Evolutionary conservation across 192 early-diverging fungal genomes (phyloP), one percentile per base, ranked within the genome.

Genomic region (Mortierella antarctica): DNA sequence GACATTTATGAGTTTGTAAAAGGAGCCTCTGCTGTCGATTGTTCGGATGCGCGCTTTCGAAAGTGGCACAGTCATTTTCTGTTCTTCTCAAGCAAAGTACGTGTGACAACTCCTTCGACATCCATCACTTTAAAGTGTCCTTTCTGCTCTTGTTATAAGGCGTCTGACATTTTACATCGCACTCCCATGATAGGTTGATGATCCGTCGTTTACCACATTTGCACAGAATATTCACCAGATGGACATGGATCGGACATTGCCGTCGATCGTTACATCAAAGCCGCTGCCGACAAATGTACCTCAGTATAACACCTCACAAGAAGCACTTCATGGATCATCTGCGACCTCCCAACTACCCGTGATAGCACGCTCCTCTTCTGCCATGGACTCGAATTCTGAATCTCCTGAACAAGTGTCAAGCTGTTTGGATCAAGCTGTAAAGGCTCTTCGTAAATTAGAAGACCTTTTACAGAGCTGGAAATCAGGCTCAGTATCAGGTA

Each of bases 81-180:
- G 0, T 82, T 81, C 50, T 53, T 84, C 48, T 59, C 84, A 2
- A 47, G 62, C 47, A 89, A 89, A 83, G 88, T 86, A 87, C 49
- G 40, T 23, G 23, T 15, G 52, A 53, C 5, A 13, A 39, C 8
- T 47, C 46, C 31, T 5, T 5, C 57, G 12, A 48, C 21, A 51
- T 51, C 48, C 4, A 51, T 2, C 31, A 31, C 31, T 3, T 31
- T 31, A 3, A 31, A 31, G 31, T 31, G 3, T 40, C 21, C 56
- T 39, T 40, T 8, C 23, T 57, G 12, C 5, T 31, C 17, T 9
- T 13, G 5, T 12, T 21, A 7, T 23, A 53, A 15, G 15, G 20
- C 13, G 11, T 13, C 56, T 23, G 12, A 17, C 8, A 40, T 57
- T 12, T 17, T 61, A 6, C 18, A 17, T 41, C 15, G 6, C 4